Base-by-base conservation (phyloP, 2,329 filamentous ascomycete genomes). In the Cordyceps tenuipes region DNA sequence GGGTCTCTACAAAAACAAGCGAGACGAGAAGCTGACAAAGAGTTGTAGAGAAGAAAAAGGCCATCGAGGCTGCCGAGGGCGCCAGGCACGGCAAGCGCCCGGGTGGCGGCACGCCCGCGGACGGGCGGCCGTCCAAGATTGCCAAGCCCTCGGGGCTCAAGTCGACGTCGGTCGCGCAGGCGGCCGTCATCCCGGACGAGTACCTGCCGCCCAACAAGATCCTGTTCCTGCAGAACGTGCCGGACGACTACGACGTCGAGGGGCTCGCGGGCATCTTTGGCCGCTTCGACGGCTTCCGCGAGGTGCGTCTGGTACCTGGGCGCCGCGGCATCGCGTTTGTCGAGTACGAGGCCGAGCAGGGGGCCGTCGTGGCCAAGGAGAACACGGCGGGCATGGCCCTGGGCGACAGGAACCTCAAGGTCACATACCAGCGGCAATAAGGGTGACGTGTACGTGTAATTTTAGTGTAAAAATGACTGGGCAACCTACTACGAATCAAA, bases 151-250 rank as follows among this genome's bases (percentile, higher is more conserved):
- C 71, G 0, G 90, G 90, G 39, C 83, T 93, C 76, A 95, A 95
- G 72, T 84, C 89, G 5, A 88, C 87, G 1, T 85, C 84, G 61
- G 81, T 85, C 6, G 79, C 84, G 15, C 80, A 85, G 1, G 80
- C 87, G 3, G 81, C 88, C 12, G 87, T 91, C 59, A 87, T 97
- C 19, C 91, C 92, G n/a, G 94, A 97, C 82, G 94, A 99, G 76
- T 97, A 96, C 73, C 83, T 97, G 4, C 93, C 93, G 4, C 93
- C 94, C 41, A 97, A 97, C 83, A 97, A 96, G 78, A 96, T 91
- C 66, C 82, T 99, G 41, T 96, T 97, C 76, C 79, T 97, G 63
- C 91, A 95, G 77, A 93, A 97, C 68, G 76, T 99, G 41, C 92
- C 94, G 9, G 90, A 93, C 64, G 89, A 91, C 64, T 91, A 89